Evolutionary conservation across 2,329 filamentous ascomycete species (phyloP).

Genomic region (Neonectria coccinea): DNA sequence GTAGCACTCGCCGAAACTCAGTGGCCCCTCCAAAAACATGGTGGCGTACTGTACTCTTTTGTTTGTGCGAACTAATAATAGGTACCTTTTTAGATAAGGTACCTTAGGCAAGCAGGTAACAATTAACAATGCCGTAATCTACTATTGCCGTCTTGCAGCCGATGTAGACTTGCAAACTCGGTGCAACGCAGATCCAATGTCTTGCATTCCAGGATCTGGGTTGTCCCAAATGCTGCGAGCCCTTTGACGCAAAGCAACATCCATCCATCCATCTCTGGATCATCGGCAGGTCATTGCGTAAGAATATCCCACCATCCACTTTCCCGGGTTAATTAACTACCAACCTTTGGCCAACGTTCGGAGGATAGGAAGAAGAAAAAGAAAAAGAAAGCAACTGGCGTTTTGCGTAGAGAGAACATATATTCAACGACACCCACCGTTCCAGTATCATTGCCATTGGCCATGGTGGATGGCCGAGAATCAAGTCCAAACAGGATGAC

Average conservation of each 20-base stretch:
- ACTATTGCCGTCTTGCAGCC: too few species aligned
- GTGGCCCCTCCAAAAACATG: constrained; percentile 7
- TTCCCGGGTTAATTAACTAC: background rate
- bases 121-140: too few species aligned
- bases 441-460: constrained; percentile 9
- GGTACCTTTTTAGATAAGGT: too few species aligned
- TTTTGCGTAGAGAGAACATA: constrained; percentile 10
- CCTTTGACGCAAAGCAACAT: constrained; percentile 9
- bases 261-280: background rate
- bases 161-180: too few species aligned
- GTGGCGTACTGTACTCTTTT: background rate
- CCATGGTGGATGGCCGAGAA: background rate
- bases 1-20: background rate
- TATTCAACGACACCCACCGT: constrained; percentile 1
- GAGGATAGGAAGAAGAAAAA: background rate
- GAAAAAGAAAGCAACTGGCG: background rate
- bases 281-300: constrained; percentile 2
- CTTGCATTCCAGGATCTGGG: constrained; percentile 17
- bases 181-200: background rate
- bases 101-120: too few species aligned
- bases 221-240: background rate
- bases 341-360: background rate
- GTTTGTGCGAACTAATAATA: too few species aligned
- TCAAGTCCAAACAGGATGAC: background rate
- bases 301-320: constrained; percentile 9